Evolutionary conservation across 2,329 filamentous ascomycete genomes (phyloP).

Genomic region (Leptographium radiaticola): DNA sequence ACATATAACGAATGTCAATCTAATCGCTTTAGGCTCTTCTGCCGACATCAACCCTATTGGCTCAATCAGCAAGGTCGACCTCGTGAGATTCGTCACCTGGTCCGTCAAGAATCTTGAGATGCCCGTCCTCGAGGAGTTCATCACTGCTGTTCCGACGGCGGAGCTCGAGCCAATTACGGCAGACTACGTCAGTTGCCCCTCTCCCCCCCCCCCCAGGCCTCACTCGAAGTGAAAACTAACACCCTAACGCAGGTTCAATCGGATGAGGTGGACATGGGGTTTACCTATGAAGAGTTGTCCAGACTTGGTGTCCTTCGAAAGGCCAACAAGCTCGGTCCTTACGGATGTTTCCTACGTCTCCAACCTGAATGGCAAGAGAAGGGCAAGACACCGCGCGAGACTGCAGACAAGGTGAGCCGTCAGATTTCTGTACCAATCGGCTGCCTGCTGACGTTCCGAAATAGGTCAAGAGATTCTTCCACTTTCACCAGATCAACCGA

Average conservation of each 20-base stretch:
- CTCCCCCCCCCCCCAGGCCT: no score
- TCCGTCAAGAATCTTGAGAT: slow-evolving; percentile 44
- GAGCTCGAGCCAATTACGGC: slow-evolving; percentile 53
- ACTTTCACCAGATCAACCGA: slow-evolving; percentile 34
- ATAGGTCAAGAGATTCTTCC: neutral
- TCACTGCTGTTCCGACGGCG: slow-evolving; percentile 48
- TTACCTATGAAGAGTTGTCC: slow-evolving; percentile 33
- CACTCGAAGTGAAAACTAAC: no score
- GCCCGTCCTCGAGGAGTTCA: slow-evolving; percentile 52
- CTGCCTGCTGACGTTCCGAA: neutral
- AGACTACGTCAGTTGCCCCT: slow-evolving; percentile 30
- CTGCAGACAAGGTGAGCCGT: slow-evolving; percentile 31
- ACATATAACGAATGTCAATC: no score
- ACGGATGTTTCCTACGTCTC: slow-evolving; percentile 30
- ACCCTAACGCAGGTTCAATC: slow-evolving; percentile 16
- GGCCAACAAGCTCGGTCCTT: slow-evolving; percentile 32
- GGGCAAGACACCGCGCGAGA: slow-evolving; percentile 23
- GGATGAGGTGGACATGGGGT: slow-evolving; percentile 38
- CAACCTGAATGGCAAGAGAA: slow-evolving; percentile 30
- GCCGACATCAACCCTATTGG: neutral
- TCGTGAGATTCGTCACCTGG: slow-evolving; percentile 61
- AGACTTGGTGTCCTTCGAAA: slow-evolving; percentile 27
- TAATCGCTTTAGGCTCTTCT: no score
- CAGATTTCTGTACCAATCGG: slow-evolving; percentile 30
- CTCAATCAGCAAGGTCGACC: slow-evolving; percentile 28